Evolutionary conservation across 805 yeast genomes (phyloP), one percentile per base, ranked within the genome.

Genomic region (Nakazawaea anatomiae): DNA sequence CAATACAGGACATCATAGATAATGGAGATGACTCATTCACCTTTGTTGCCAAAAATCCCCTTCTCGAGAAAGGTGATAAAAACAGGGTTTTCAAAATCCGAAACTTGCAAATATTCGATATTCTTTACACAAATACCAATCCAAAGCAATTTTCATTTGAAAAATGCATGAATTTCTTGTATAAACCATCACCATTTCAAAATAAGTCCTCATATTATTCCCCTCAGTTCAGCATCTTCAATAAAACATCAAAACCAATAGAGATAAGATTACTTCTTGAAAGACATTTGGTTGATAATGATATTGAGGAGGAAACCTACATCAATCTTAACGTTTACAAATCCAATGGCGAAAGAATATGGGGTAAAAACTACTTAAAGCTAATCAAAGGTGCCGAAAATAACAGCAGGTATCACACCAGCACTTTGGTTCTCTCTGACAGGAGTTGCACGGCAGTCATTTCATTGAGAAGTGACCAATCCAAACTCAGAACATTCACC

Each of bases 41-140:
- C 2, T 51, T 76, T 2, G 54, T 58, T 0, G 50, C 80, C 5
- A 70, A 69, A 47, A 81, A 82, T 56, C 85, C 86, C 0, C 76
- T 76, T 77, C 40, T 45, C 32, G 43, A 54, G 29, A 36, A 34
- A 54, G 49, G 36, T 8, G 45, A 44, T 28, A 51, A 43, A 27
- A 32, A 51, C 50, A 6, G 68, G 38, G 57, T 61, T 55, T 52
- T 66, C 42, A 60, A 61, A 6, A 64, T 68, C 36, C 52, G 56
- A 4, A 66, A 68, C 5, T 53, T 75, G 1, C 60, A 65, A 27
- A 64, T 66, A 29, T 87, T 80, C 60, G 66, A 69, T 10, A 72
- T 73, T 4, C 53, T 87, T 2, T 89, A 88, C 60, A 52, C 88
- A 39, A 87, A 83, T 60, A 86, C 95, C 92, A 71, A 80, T 52